These are phyloP conservation scores for Xylaria venustula DNA, from an alignment of 495 filamentous ascomycete species.

Conservation along the genomic window DNA sequence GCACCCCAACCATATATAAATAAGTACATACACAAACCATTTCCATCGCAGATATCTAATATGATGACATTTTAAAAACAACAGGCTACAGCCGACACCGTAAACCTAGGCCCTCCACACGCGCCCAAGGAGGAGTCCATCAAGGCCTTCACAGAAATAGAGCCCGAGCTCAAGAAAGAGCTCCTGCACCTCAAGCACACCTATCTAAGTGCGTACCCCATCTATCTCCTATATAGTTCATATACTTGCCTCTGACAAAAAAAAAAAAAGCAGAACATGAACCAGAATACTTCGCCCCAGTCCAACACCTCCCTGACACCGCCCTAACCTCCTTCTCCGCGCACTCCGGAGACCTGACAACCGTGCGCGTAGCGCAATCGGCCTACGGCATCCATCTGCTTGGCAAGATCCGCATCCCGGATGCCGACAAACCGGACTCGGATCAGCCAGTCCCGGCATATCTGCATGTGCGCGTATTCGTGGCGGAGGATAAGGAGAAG, in stretches of 20 bases:
- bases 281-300: constrained; percentile 50
- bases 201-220: constrained; percentile 23
- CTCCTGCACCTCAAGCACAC: constrained; percentile 51
- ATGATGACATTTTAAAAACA: background rate
- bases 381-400: constrained; percentile 59
- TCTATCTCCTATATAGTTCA: background rate
- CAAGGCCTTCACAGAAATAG: constrained; percentile 48
- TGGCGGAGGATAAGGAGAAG: too few relatives aligned
- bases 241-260: background rate
- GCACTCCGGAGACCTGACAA: constrained; percentile 42
- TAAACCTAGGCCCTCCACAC: constrained; percentile 46
- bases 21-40: too few relatives aligned
- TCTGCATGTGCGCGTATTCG: constrained; percentile 53
- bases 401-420: constrained; percentile 53
- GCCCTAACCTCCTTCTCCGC: constrained; percentile 50
- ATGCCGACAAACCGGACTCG: constrained; percentile 37
- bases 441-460: too few relatives aligned
- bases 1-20: too few relatives aligned
- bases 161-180: constrained; percentile 47
- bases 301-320: constrained; percentile 43
- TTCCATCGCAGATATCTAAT: too few relatives aligned
- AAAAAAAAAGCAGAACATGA: constrained; percentile 39
- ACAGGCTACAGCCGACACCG: constrained; percentile 54
- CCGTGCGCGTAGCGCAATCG: constrained; percentile 50
- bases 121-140: constrained; percentile 52